Base-by-base conservation (phyloP, 345 rosid genomes). In the Populus tremula region DNA sequence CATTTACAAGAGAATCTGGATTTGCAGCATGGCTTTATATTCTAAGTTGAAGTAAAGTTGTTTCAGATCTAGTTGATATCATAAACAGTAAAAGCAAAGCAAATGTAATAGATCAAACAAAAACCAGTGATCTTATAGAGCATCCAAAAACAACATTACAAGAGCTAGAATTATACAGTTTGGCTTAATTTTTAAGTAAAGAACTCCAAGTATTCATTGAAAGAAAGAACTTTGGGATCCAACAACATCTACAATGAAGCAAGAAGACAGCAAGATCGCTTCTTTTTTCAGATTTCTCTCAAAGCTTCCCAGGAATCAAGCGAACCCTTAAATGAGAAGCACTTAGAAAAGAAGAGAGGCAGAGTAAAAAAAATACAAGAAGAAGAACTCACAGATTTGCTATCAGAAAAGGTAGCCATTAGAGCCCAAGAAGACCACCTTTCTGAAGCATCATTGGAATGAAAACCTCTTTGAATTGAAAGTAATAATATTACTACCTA, bases 381-480 rank as follows among this genome's bases (percentile, higher is more conserved):
- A 73, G 33, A 69, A 78, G 71, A 65, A 82, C 88, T 69, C 81
- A 87, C 90, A 70, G 85, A 82, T 80, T 84, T 68, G 27, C 23
- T 59, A 67, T 79, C 70, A 70, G 59, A 77, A 78, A 65, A 73
- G 72, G 78, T 31, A 49, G 80, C 49, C 82, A 82, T 79, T 76
- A 68, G 36, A 77, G 49, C 25, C 69, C 69, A 79, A 7, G 77
- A 61, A 77, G 50, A 47, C 23, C 59, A 68, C 75, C 67, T 36
- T 45, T 67, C 9, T 20, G 38, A 36, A 47, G 56, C 8, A 33
- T 1, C 49, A 23, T 6, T 69, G 72, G n/a, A 59, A 59, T 59
- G 25, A 10, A 69, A 43, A 21, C 27, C 47, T 41, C 72, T 9
- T 54, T 14, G 3, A 43, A 18, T n/a, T 43, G 45, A 74, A 7